Percentiles rank a stretch among this genome's conserved stretches.
Conservation (phyloP, 768 basidiomycete genomes). For the Kwoniella sp. region DNA sequence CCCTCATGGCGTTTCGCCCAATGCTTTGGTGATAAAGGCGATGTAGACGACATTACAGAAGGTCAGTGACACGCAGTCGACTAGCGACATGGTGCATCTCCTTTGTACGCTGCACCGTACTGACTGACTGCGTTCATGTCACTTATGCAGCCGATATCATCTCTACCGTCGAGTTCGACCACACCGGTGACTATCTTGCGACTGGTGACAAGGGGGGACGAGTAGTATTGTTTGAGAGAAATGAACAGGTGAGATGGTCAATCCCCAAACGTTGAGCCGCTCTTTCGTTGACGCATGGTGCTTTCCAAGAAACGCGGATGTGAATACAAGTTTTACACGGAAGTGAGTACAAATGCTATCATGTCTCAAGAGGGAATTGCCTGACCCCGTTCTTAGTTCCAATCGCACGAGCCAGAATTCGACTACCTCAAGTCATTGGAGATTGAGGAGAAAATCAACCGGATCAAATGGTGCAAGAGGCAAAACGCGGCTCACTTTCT, state of each 20-base stretch:
- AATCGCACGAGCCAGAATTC: conserved; percentile 99
- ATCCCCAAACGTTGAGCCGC: background rate
- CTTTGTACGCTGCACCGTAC: conserved; percentile 3
- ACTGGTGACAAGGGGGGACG: conserved; percentile 99
- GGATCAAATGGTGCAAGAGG: conserved; percentile 99
- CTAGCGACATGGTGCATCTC: conserved; percentile 7
- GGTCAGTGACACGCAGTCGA: conserved; percentile 61
- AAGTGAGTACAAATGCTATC: conserved; percentile 56
- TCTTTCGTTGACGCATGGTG: conserved; percentile 25
- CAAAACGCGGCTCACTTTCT: conserved; percentile 97
- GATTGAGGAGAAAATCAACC: conserved; percentile 99
- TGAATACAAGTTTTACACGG: conserved; percentile 99
- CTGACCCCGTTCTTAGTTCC: conserved; percentile 62
- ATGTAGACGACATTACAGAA: conserved; percentile 98
- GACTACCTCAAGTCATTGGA: conserved; percentile 99
- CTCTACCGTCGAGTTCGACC: conserved; percentile 99
- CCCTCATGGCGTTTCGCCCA: conserved; percentile 91
- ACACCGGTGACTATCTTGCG: conserved; percentile 97
- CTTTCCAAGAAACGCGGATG: conserved; percentile 90
- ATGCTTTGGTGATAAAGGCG: conserved; percentile 97
- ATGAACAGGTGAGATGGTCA: conserved; percentile 75
- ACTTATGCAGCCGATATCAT: conserved; percentile 92
- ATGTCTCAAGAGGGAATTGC: too few relatives aligned
- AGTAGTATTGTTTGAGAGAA: conserved; percentile 97
- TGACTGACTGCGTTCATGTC: conserved; percentile 46